Evolutionary conservation across 352 stramenopile genomes (phyloP), one percentile per base, ranked within the genome.

Genomic region (Phytophthora chlamydospora): DNA sequence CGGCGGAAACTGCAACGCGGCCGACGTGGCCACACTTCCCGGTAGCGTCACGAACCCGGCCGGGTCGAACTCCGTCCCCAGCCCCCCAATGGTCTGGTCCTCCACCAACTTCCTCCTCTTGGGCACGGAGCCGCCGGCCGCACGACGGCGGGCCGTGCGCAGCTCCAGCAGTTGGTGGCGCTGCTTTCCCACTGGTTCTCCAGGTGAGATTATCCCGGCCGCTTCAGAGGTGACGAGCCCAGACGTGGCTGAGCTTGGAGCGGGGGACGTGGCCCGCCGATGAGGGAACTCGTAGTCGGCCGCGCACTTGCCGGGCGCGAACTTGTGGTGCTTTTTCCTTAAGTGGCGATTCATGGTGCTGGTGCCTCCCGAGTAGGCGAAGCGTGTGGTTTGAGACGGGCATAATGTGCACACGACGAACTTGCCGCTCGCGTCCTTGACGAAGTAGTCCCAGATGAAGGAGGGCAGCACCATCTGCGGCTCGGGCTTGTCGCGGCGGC

Each of bases 381-480:
- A 93, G 38, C 83, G 78, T 45, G 85, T 91, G 21, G 60, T 73
- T 55, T 87, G 79, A 17, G 75, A 68, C 6, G 85, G 77, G 32
- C 85, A 93, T 16, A 91, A 57, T 40, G 81, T 90, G 62, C 85
- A 93, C 13, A 91, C 73, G 13, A 93, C 83, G 56, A 78, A 93
- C 66, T 93, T 93, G 45, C 80, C 81, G 21, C 74, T 88, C 34
- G 69, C 62, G 54, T 90, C 81, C 53, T 91, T 91, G 47, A 90
- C 68, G 58, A 93, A 93, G 58, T 89, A 91, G 71, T 93, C 81
- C 85, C 85, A 93, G 48, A 93, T 93, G 70, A 91, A 93, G 47
- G 73, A 87, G 27, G 85, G 83, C 24, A 92, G 71, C 56, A 78
- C 83, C 76, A 90, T 86, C 10, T 70, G 68, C 31, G 80, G 60